Evolutionary conservation across 352 stramenopile genomes (phyloP), one percentile per base, ranked within the genome.

Genomic region (Phytopythium montanum): DNA sequence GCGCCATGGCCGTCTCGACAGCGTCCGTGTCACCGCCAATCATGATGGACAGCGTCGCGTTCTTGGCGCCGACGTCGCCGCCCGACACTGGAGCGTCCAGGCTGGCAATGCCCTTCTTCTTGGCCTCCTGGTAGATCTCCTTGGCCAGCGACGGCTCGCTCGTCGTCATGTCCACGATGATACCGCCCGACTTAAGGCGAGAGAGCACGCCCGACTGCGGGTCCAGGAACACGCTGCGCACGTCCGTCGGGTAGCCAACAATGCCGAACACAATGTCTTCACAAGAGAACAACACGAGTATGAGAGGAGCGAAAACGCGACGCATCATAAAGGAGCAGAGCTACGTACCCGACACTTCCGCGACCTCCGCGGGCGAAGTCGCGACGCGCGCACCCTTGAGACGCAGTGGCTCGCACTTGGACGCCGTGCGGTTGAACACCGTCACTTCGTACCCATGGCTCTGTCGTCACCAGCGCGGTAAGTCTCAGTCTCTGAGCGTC

Each of bases 91-190:
- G 86, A 14, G 86, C 82, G 46, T 94, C 85, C 16, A 95, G 62
- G 26, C 75, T 85, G 9, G 77, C 80, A 2, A 93, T 76, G 10
- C 83, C 83, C 56, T 92, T 86, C 29, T 65, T 56, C 65, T 94
- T 90, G 7, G 81, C 85, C 12, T 65, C 68, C 18, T 83, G 73
- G 54, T 93, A 90, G 48, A 97, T 94, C 62, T 97, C 88, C 69
- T 94, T 89, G 28, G 89, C 89, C 10, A 97, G 69, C 29, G 81
- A 93, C 18, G 89, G 89, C 55, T 95, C 80, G 48, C 84, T 95
- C 1, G 89, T 97, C 25, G 89, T 97, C 88, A 96, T 96, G 65
- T 97, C 89, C 33, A 96, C 85, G 39, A 96, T 81, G 63, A 96
- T 77, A n/a, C 88, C 75, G 13, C 85, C 87, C 18, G 69, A 65